Base-by-base conservation (phyloP, 495 filamentous ascomycete genomes). In the Penicillium lividum region DNA sequence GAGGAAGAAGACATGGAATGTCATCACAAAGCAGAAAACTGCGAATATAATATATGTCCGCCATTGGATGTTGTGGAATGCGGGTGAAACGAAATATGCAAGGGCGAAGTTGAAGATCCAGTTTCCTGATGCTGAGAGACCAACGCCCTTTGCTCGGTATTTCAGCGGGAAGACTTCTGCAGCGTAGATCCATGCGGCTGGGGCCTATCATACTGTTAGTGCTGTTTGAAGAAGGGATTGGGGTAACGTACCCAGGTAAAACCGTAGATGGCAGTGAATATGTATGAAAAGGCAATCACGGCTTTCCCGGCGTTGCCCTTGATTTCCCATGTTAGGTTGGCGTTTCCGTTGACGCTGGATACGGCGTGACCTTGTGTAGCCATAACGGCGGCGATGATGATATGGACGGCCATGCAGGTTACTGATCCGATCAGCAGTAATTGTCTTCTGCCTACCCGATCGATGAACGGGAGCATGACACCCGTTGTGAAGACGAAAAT, bases 91-190 rank as follows among this genome's bases (percentile, higher is more conserved):
- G 68, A 90, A 90, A 65, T 87, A 79, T 5, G 84, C 87, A 4
- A 91, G 70, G 0, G 86, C 87, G 62, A 89, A 89, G 75, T 89
- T 90, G 78, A 89, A 91, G 15, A 89, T 77, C 88, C 88, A 90
- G 71, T 92, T 91, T 3, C 82, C 83, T 27, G 86, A 77, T 0
- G 87, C 82, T 0, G 87, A 83, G 25, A 90, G 73, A 9, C 76
- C 83, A 76, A 90, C 89, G 13, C 88, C 89, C 33, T 82, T 86
- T 13, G 87, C 89, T 16, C 89, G 84, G 15, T 86, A 90, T 64
- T 89, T 87, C 9, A 91, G 78, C 0, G 86, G 86, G 81, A 87
- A 91, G 3, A 91, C 84, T 73, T 92, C 88, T 18, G 89, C 82
- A 0, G 86, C 84, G 71, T 92, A 91, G 56, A 91, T 80, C 88